A percentile compares a stretch with the other conserved stretches of the same genome.
phyloP scores from a whole-genome alignment of 305 asterid species.

The Solanum chacoense region DNA sequence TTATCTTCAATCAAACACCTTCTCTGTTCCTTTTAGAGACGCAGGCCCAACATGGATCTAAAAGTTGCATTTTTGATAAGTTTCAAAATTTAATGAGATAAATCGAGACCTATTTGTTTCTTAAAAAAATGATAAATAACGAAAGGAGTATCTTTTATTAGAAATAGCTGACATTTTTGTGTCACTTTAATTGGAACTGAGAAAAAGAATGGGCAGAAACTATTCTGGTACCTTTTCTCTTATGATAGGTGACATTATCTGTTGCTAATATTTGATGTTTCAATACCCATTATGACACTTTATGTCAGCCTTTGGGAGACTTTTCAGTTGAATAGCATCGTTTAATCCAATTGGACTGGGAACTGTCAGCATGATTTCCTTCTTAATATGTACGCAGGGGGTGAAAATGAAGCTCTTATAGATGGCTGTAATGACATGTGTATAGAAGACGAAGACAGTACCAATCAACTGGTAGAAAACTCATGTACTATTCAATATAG shows the following conservation, averaged over 20 bases:
- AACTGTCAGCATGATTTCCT: neutral
- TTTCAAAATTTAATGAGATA: neutral
- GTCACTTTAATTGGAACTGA: neutral
- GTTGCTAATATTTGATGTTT: neutral
- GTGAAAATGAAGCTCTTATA: neutral
- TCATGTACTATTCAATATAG: neutral
- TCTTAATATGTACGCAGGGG: neutral
- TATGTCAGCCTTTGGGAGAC: neutral
- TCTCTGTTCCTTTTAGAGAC: neutral
- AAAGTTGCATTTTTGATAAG: neutral
- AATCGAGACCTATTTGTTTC: neutral
- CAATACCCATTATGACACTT: neutral
- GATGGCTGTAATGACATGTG: neutral
- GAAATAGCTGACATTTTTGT: neutral
- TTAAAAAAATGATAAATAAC: neutral
- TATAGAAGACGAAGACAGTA: neutral
- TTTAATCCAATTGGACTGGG: neutral
- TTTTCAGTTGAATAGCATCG: neutral
- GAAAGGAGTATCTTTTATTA: neutral
- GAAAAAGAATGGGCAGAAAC: neutral
- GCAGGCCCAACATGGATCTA: neutral
- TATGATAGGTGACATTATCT: neutral
- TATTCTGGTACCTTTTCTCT: neutral
- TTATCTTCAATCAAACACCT: neutral
- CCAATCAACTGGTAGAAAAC: neutral